These are phyloP conservation scores for Lodderomyces elongisporus DNA, from an alignment of 1,139 yeast species.

Conservation along the genomic window DNA sequence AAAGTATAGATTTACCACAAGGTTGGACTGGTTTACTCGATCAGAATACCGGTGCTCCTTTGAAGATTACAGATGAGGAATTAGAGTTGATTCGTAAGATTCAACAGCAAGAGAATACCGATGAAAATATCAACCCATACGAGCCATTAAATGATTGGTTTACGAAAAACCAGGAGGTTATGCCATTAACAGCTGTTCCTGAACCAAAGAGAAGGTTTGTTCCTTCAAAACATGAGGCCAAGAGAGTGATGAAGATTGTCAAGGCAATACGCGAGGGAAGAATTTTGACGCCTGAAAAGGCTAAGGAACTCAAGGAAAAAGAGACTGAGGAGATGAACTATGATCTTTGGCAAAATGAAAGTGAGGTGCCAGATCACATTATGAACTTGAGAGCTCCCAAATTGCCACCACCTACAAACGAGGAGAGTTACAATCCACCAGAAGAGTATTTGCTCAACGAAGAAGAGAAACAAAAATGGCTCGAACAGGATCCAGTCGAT, in stretches of 20 bases:
- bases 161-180: slow-evolving; percentile 75
- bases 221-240: slow-evolving; percentile 96
- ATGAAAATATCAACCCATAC: slow-evolving; percentile 77
- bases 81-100: slow-evolving; percentile 82
- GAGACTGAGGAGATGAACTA: slow-evolving; percentile 44
- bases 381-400: slow-evolving; percentile 96
- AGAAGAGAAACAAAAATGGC: slow-evolving; percentile 75
- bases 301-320: slow-evolving; percentile 40
- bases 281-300: slow-evolving; percentile 68
- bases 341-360: slow-evolving; percentile 74
- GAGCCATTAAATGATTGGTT: slow-evolving; percentile 97
- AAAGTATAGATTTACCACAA: slow-evolving; percentile 87
- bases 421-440: slow-evolving; percentile 96
- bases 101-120: slow-evolving; percentile 80
- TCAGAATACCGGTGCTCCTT: slow-evolving; percentile 80
- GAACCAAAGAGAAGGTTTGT: slow-evolving; percentile 97
- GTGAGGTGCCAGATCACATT: slow-evolving; percentile 58
- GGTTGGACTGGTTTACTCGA: slow-evolving; percentile 98
- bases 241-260: slow-evolving; percentile 92
- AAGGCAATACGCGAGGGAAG: slow-evolving; percentile 95
- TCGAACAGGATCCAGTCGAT: slow-evolving; percentile 66
- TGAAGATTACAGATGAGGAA: slow-evolving; percentile 85
- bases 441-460: slow-evolving; percentile 81
- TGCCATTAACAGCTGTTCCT: slow-evolving; percentile 90
- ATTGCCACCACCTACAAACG: slow-evolving; percentile 92